These are phyloP conservation scores for Heterobasidion occidentale DNA, from an alignment of 1,284 basidiomycete genomes.

Conservation along the genomic window DNA sequence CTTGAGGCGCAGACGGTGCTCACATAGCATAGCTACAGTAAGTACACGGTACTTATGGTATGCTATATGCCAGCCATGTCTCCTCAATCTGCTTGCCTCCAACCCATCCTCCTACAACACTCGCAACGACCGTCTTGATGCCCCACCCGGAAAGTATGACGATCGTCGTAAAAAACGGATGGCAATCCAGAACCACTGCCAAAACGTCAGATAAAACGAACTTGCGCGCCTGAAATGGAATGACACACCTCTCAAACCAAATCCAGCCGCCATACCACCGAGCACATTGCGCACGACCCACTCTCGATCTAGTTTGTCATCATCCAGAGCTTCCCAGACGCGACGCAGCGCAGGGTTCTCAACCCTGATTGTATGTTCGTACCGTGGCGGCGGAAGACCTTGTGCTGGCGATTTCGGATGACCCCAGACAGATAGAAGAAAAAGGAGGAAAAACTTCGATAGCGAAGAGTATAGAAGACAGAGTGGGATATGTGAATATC, in stretches of 20 bases:
- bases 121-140: constrained; percentile 58
- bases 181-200: constrained; percentile 66
- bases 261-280: constrained; percentile 78
- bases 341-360: constrained; percentile 24
- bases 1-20: no score
- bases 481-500: constrained; percentile 69
- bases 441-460: constrained; percentile 79
- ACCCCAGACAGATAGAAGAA: constrained; percentile 79
- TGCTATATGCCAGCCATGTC: constrained; percentile 72
- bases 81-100: constrained; percentile 41
- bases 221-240: not conserved
- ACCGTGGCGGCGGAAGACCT: constrained; percentile 15
- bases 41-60: constrained; percentile 37
- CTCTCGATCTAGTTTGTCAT: constrained; percentile 66
- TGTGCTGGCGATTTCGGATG: constrained; percentile 25
- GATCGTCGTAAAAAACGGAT: constrained; percentile 68
- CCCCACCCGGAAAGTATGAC: constrained; percentile 77
- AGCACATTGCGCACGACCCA: constrained; percentile 82
- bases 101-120: constrained; percentile 57
- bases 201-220: constrained; percentile 14
- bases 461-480: constrained; percentile 83
- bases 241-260: constrained; percentile 49
- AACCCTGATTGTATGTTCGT: constrained; percentile 15
- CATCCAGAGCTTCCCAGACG: constrained; percentile 47
- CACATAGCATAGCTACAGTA: no score